Evolutionary conservation across 305 asterid species (phyloP).

Genomic region (Fraxinus ornus): DNA sequence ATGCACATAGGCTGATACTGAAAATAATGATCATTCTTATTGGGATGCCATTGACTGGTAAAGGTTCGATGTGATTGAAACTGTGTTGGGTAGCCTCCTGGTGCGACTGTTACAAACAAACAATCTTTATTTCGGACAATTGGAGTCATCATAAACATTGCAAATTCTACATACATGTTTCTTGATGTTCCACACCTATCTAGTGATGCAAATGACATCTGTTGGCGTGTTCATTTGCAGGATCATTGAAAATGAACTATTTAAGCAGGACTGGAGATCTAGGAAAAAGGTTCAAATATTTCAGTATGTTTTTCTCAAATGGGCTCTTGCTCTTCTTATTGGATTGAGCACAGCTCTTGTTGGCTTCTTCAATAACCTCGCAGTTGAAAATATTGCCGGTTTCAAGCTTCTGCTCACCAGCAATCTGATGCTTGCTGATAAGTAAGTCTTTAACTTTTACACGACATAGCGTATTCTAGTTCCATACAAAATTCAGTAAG

Average conservation of each 20-base stretch:
- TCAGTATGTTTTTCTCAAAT: slow-evolving; percentile 81
- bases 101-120: not conserved
- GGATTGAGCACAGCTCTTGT: slow-evolving; percentile 78
- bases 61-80: not conserved
- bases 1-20: not conserved
- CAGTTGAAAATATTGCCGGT: slow-evolving; percentile 89
- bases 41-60: not conserved
- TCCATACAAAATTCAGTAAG: slow-evolving; percentile 5
- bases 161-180: not conserved
- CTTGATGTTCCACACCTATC: not conserved
- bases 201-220: not conserved
- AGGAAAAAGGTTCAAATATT: slow-evolving; percentile 70
- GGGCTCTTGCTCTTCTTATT: slow-evolving; percentile 91
- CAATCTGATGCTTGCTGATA: slow-evolving; percentile 60
- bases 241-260: slow-evolving; percentile 79
- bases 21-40: not conserved
- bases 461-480: not conserved
- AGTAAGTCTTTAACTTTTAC: slow-evolving; percentile 44
- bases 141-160: not conserved
- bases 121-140: not conserved
- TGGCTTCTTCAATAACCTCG: slow-evolving; percentile 83
- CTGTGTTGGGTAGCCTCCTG: not conserved
- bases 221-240: slow-evolving; percentile 40
- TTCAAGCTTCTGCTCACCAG: slow-evolving; percentile 68
- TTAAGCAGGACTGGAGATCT: slow-evolving; percentile 95